Conservation (phyloP, 2,329 filamentous ascomycete genomes). For the Emergomyces pasteurianus region DNA sequence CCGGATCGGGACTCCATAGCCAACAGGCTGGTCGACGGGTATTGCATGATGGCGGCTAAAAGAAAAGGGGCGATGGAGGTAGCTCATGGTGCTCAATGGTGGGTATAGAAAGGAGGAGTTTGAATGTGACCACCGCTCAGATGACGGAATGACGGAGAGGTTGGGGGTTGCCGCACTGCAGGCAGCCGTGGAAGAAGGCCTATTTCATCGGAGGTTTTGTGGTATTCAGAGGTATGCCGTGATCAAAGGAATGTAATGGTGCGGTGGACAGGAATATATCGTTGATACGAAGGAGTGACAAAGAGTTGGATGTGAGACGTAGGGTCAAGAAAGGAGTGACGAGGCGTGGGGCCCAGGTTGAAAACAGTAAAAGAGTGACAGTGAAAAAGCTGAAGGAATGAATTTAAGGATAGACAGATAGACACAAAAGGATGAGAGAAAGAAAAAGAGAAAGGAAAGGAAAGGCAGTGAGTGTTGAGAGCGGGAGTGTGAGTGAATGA, state of each 20-base stretch:
- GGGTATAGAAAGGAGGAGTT: conserved; percentile 5
- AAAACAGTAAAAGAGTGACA: conserved; percentile 13
- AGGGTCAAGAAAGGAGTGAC: conserved; percentile 8
- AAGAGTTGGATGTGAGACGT: conserved; percentile 5
- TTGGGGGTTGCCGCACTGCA: conserved; percentile 9
- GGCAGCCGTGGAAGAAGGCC: conserved; percentile 9
- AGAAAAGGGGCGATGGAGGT: conserved; percentile 27
- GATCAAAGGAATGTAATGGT: background rate
- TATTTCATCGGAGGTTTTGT: conserved; percentile 11
- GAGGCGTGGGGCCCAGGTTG: conserved; percentile 4
- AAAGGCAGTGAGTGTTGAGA: conserved; percentile 9
- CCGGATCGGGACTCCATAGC: conserved; percentile 25
- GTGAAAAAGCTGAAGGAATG: conserved; percentile 2
- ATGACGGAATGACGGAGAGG: background rate
- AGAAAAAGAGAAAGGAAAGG: conserved; percentile 11
- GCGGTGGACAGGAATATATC: conserved; percentile 9
- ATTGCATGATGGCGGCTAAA: conserved; percentile 24
- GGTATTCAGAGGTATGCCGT: conserved; percentile 1
- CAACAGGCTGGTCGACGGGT: conserved; percentile 26
- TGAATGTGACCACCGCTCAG: conserved; percentile 1
- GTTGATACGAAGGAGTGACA: conserved; percentile 8
- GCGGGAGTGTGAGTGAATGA: background rate
- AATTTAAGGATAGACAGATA: conserved; percentile 8
- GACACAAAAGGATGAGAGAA: conserved; percentile 12
- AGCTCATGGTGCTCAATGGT: conserved; percentile 22